Conservation (phyloP, 1,284 basidiomycete genomes). For the Malassezia furfur region DNA sequence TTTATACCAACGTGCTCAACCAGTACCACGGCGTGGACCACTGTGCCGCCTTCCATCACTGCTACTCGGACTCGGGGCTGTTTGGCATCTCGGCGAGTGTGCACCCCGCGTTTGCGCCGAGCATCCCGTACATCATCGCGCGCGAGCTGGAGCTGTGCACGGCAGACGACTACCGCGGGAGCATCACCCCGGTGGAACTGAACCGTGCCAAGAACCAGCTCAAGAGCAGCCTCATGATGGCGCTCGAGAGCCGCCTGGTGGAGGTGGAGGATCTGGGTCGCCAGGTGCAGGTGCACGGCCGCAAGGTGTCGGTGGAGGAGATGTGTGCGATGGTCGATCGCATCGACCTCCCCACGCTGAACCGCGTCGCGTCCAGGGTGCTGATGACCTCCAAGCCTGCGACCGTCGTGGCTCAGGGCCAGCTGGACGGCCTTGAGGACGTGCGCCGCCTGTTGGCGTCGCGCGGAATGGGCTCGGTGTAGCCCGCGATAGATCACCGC, state of each 20-base stretch:
- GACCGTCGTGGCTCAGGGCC: slow-evolving; percentile 41
- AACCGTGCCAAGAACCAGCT: slow-evolving; percentile 88
- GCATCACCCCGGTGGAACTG: slow-evolving; percentile 63
- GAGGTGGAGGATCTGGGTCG: slow-evolving; percentile 56
- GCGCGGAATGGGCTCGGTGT: slow-evolving; percentile 23
- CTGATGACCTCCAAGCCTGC: slow-evolving; percentile 51
- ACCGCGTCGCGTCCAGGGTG: slow-evolving; percentile 64
- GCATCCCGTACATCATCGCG: slow-evolving; percentile 72
- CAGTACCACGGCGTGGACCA: slow-evolving; percentile 88
- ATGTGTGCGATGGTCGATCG: slow-evolving; percentile 84
- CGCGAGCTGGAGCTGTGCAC: slow-evolving; percentile 59
- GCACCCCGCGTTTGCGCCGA: slow-evolving; percentile 58
- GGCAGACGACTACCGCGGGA: slow-evolving; percentile 33
- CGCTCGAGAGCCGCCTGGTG: slow-evolving; percentile 77
- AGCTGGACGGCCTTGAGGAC: slow-evolving; percentile 34
- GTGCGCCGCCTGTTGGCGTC: slow-evolving; percentile 31
- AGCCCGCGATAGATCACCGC: background rate
- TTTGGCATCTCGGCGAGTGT: slow-evolving; percentile 91
- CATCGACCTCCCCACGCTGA: slow-evolving; percentile 63
- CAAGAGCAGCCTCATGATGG: slow-evolving; percentile 88
- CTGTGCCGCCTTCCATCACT: slow-evolving; percentile 96
- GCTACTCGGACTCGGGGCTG: slow-evolving; percentile 85
- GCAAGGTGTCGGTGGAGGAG: slow-evolving; percentile 75
- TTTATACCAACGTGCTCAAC: slow-evolving; percentile 96
- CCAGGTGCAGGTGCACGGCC: slow-evolving; percentile 80